phyloP scores from a whole-genome alignment of 176 grass and related monocot genomes.

The Avena eriantha region DNA sequence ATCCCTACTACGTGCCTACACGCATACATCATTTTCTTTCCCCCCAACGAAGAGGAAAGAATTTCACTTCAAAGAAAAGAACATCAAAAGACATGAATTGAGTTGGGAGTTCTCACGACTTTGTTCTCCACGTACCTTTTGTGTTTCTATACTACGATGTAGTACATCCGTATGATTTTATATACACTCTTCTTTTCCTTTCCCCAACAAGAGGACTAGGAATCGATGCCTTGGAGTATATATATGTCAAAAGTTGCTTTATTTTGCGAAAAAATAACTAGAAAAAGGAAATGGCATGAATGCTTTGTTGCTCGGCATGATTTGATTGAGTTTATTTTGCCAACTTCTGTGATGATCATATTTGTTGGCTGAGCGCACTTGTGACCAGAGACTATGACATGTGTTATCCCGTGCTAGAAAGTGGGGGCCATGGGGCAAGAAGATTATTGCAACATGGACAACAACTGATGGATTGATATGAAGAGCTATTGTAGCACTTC shows the following conservation, averaged over 20 bases:
- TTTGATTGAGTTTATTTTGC: too few species aligned
- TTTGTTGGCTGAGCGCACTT: too few species aligned
- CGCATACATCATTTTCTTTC: background rate
- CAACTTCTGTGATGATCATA: too few species aligned
- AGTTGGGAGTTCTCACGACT: too few species aligned
- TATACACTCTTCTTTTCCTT: background rate
- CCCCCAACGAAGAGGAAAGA: background rate
- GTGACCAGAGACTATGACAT: background rate
- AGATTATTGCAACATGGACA: too few species aligned
- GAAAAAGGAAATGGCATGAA: too few species aligned
- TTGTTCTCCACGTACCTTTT: background rate
- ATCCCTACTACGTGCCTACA: background rate
- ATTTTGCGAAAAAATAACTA: background rate
- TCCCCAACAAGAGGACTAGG: background rate
- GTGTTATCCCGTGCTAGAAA: background rate
- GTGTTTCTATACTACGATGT: background rate
- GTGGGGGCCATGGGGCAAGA: background rate
- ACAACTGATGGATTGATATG: too few species aligned
- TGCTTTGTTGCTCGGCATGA: too few species aligned
- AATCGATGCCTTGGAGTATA: background rate
- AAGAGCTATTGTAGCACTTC: too few species aligned
- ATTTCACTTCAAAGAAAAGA: background rate
- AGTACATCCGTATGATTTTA: background rate
- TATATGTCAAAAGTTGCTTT: background rate
- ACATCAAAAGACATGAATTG: too few species aligned